Evolutionary conservation across 768 basidiomycete species (phyloP), one percentile per base, ranked within the genome.

Genomic region (Amanita inopinata): DNA sequence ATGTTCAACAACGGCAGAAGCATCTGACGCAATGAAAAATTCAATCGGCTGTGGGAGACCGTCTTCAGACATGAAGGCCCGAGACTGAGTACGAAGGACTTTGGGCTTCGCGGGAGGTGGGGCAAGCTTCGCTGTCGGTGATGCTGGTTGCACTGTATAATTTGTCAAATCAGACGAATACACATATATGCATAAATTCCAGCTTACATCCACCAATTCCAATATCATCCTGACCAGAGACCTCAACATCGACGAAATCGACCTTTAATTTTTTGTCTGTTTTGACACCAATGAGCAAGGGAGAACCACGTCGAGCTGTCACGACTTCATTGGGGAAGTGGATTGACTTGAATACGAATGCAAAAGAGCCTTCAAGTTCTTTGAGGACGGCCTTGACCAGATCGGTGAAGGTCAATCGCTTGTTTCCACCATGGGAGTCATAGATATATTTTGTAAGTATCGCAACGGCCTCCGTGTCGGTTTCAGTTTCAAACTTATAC

Each of bases 261-360:
- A 98, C 94, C 72, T 99, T 99, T 56, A 99, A 76, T 65, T 98
- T 98, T 75, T 96, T 93, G 61, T 99, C 94, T 12, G 96, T 98
- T 81, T 98, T 98, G 58, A 99, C 94, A 67, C 96, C 96, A 56
- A 99, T 79, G 45, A 98, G 66, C 22, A 99, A 78, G 20, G 96
- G 96, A 10, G 94, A 97, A 53, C 96, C 96, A 56, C 96, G 87
- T 53, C 93, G 91, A 45, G 93, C 91, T 38, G 88, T 87, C 49
- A 98, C 93, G 50, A 93, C 78, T 61, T 98, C 88, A 52, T 94
- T 87, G 32, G 96, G 96, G 73, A 79, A 99, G 68, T 98, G 92
- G 24, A 61, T 63, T 4, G 92, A 96, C 69, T 96, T 98, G 85
- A 99, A 97, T 52, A 97, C 92, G 64, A 99, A 94, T 12, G 96